A percentile compares a stretch with the other conserved stretches of the same genome.
phyloP scores from a whole-genome alignment of 441 rosid species.

The Bruguiera hainesii region DNA sequence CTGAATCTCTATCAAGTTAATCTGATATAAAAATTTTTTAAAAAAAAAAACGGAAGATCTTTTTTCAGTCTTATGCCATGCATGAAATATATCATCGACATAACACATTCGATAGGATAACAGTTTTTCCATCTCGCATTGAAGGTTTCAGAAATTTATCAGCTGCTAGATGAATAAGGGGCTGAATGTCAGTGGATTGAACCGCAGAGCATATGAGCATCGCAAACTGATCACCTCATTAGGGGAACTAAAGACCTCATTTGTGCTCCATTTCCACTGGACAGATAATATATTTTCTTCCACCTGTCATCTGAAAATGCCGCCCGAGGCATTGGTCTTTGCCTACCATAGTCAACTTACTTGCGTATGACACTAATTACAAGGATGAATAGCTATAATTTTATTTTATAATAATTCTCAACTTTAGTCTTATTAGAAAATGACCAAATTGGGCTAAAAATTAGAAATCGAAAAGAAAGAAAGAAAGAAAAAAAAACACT shows the following conservation, averaged over 20 bases:
- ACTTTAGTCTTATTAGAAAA: no score
- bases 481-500: no score
- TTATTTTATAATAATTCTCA: no score
- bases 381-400: no score
- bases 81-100: not conserved
- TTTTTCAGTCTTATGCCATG: no score
- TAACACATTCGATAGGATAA: not conserved
- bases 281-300: conserved; percentile 70
- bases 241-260: conserved; percentile 74
- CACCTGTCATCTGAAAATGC: conserved; percentile 77
- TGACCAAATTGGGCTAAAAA: no score
- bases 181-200: not conserved
- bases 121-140: not conserved
- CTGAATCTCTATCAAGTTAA: not conserved
- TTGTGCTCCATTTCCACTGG: conserved; percentile 90
- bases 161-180: not conserved
- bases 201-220: not conserved
- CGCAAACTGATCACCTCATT: conserved; percentile 43
- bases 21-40: not conserved
- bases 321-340: conserved; percentile 68
- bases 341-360: conserved; percentile 40
- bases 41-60: not conserved
- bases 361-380: no score
- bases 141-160: not conserved
- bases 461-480: no score